These are phyloP conservation scores for Henckelia pumila DNA, from an alignment of 257 asterid genomes.

Conservation along the genomic window DNA sequence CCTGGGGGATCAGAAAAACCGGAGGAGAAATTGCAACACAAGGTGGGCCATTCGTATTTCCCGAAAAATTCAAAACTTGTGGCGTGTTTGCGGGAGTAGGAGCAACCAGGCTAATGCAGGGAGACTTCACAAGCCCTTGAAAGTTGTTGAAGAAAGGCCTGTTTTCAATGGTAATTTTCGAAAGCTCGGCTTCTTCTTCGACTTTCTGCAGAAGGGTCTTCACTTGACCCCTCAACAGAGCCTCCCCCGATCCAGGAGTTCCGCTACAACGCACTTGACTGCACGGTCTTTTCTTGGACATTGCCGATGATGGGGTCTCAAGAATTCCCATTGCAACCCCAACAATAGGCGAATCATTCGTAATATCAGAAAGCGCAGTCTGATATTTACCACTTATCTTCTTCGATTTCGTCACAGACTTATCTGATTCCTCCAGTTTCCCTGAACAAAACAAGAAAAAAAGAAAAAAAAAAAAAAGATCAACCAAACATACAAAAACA, in stretches of 20 bases:
- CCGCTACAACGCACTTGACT: constrained; percentile 17
- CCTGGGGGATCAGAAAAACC: constrained; percentile 52
- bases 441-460: constrained; percentile 34
- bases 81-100: constrained; percentile 96
- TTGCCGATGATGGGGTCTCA: constrained; percentile 76
- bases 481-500: neutral
- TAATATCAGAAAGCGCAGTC: constrained; percentile 71
- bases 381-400: constrained; percentile 32
- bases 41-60: constrained; percentile 18
- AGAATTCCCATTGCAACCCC: constrained; percentile 75
- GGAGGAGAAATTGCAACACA: constrained; percentile 37
- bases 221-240: constrained; percentile 86
- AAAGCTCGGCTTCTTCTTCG: constrained; percentile 75
- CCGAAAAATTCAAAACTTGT: constrained; percentile 38
- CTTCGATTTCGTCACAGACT: constrained; percentile 37
- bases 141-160: constrained; percentile 43
- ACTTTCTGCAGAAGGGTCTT: constrained; percentile 83
- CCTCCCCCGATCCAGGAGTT: constrained; percentile 94
- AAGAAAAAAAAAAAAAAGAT: constrained; percentile 7
- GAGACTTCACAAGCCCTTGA: constrained; percentile 50
- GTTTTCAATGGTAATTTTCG: constrained; percentile 41
- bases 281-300: constrained; percentile 56
- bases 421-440: constrained; percentile 54
- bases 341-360: constrained; percentile 94
- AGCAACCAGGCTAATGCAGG: constrained; percentile 48